Evolutionary conservation across 257 asterid species (phyloP).

Genomic region (Apocynum venetum): DNA sequence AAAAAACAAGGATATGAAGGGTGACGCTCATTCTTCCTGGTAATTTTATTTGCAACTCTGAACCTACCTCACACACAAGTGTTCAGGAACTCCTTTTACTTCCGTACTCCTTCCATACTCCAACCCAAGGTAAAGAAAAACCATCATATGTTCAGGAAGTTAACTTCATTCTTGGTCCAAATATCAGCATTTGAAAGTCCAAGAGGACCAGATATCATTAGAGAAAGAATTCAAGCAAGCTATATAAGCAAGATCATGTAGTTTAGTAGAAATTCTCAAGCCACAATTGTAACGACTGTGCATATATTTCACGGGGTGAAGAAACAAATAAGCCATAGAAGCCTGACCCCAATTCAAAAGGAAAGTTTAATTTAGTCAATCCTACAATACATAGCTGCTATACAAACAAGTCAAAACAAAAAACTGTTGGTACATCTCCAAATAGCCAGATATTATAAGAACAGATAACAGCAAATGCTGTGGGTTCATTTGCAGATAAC

Average conservation of each 20-base stretch:
- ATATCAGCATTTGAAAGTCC: not conserved
- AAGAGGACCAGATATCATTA: not conserved
- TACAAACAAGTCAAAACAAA: not conserved
- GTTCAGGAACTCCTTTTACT: not conserved
- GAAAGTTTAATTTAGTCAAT: not conserved
- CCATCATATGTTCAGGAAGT: not conserved
- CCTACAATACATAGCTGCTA: not conserved
- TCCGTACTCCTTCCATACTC: not conserved
- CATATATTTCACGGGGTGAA: not conserved
- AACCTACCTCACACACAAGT: not conserved
- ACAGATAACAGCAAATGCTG: not conserved
- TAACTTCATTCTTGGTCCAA: not conserved
- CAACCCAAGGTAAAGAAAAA: not conserved
- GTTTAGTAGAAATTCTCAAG: not conserved
- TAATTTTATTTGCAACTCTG: not conserved
- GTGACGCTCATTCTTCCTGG: not conserved
- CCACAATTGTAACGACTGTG: not conserved
- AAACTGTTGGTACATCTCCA: not conserved
- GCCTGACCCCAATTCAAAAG: not conserved
- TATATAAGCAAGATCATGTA: not conserved
- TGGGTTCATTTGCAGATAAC: not conserved
- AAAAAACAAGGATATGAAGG: not conserved
- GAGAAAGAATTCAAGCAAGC: not conserved
- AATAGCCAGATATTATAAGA: not conserved
- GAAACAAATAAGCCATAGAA: not conserved